Evolutionary conservation across 371 early-diverging fungal species (phyloP).

Genomic region (Mortierella sp.): DNA sequence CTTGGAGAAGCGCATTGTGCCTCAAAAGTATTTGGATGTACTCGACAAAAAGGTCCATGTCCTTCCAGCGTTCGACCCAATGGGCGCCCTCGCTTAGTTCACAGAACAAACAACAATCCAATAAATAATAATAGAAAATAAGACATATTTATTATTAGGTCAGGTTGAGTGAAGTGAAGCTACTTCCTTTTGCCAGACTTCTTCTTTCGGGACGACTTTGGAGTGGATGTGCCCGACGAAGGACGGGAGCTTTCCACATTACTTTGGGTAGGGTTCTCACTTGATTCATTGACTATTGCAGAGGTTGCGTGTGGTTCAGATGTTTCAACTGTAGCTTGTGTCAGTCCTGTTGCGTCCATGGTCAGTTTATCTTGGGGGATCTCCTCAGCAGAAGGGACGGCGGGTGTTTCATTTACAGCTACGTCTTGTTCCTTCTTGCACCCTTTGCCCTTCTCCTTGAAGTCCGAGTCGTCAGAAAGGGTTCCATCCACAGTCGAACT

Average conservation of each 20-base stretch:
- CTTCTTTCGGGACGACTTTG: slow-evolving; percentile 33
- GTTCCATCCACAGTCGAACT: slow-evolving; percentile 35
- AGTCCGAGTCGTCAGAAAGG: slow-evolving; percentile 35
- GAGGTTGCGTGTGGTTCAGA: background rate
- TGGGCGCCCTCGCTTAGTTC: slow-evolving; percentile 70
- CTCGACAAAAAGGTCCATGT: slow-evolving; percentile 74
- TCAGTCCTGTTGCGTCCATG: slow-evolving; percentile 19
- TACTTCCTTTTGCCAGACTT: slow-evolving; percentile 42
- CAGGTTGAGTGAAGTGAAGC: background rate
- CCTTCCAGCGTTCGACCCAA: slow-evolving; percentile 83
- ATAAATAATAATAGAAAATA: background rate
- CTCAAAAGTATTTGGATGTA: slow-evolving; percentile 69
- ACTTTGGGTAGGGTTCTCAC: background rate
- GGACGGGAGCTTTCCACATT: slow-evolving; percentile 1
- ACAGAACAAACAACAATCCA: background rate
- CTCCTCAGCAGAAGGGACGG: background rate
- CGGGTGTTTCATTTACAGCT: background rate
- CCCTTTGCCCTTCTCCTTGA: slow-evolving; percentile 16
- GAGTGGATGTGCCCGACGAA: slow-evolving; percentile 2
- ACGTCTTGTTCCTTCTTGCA: background rate
- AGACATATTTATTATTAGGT: background rate
- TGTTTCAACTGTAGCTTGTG: slow-evolving; percentile 25
- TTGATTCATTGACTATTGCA: background rate
- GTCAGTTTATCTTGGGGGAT: slow-evolving; percentile 1
- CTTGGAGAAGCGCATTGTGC: slow-evolving; percentile 73